phyloP scores from a whole-genome alignment of 2,329 filamentous ascomycete species.

The Ophiostoma fasciatum region DNA sequence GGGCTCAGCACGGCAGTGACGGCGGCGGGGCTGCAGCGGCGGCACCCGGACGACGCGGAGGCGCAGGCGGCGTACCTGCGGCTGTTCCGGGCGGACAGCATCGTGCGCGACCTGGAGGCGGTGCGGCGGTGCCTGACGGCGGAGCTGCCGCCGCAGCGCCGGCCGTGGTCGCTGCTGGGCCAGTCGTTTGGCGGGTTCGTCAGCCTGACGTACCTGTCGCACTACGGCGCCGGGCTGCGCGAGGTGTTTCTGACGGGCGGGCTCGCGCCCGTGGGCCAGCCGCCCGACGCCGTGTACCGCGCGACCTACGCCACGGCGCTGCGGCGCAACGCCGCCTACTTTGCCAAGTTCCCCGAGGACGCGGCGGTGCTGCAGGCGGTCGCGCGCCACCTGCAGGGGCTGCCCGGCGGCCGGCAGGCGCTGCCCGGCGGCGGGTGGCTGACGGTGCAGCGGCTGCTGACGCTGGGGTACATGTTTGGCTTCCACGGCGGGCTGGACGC shows the following conservation, averaged over 20 bases:
- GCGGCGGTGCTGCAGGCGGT: slow-evolving; percentile 51
- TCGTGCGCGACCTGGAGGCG: slow-evolving; percentile 79
- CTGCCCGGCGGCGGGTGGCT: slow-evolving; percentile 60
- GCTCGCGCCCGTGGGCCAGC: slow-evolving; percentile 58
- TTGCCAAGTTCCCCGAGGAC: slow-evolving; percentile 75
- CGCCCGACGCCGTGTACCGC: slow-evolving; percentile 60
- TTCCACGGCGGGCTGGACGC: slow-evolving; percentile 60
- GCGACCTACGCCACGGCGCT: slow-evolving; percentile 55
- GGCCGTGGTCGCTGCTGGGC: slow-evolving; percentile 75
- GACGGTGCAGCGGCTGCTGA: slow-evolving; percentile 60
- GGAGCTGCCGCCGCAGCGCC: slow-evolving; percentile 41
- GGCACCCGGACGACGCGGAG: slow-evolving; percentile 37
- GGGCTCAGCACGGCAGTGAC: slow-evolving; percentile 73
- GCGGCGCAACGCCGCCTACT: slow-evolving; percentile 65
- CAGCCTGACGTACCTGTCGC: slow-evolving; percentile 67
- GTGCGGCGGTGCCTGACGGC: slow-evolving; percentile 61
- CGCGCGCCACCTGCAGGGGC: slow-evolving; percentile 45
- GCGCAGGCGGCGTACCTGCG: slow-evolving; percentile 71
- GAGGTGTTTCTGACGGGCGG: slow-evolving; percentile 81
- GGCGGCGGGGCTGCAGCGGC: slow-evolving; percentile 50
- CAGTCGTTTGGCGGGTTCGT: slow-evolving; percentile 92
- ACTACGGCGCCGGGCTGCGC: slow-evolving; percentile 59
- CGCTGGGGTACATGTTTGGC: slow-evolving; percentile 65
- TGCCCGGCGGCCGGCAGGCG: slow-evolving; percentile 34
- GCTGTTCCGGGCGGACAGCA: slow-evolving; percentile 76